phyloP scores from a whole-genome alignment of 257 asterid genomes.

The Euphrasia confusa region DNA sequence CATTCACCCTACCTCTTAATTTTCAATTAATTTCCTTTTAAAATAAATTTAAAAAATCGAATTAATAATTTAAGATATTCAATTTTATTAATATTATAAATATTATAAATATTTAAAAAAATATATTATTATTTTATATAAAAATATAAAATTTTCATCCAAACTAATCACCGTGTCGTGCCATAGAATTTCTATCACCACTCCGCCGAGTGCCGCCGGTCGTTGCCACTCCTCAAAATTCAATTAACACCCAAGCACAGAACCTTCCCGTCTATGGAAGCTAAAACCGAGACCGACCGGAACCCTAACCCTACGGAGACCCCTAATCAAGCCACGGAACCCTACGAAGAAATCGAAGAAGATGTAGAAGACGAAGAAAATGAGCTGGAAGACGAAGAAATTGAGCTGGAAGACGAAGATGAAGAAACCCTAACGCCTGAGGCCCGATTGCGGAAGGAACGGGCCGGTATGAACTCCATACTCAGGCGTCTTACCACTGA shows the following conservation, averaged over 20 bases:
- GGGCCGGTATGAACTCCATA: conserved; percentile 46
- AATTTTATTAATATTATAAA: too few species aligned
- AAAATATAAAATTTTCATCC: too few species aligned
- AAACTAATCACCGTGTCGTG: not conserved
- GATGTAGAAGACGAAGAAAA: conserved; percentile 38
- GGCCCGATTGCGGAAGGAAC: conserved; percentile 44
- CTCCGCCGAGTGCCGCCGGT: conserved; percentile 1
- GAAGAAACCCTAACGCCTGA: conserved; percentile 31
- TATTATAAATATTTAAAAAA: too few species aligned
- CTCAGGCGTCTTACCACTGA: conserved; percentile 57
- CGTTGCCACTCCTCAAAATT: not conserved
- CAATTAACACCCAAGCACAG: conserved; percentile 3
- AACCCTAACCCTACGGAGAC: conserved; percentile 12
- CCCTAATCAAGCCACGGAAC: conserved; percentile 24
- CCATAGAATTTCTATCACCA: not conserved
- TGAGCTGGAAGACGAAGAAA: conserved; percentile 41
- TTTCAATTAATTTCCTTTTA: too few species aligned
- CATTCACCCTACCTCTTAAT: too few species aligned
- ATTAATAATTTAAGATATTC: too few species aligned
- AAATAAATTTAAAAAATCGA: too few species aligned
- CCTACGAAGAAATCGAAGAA: conserved; percentile 33
- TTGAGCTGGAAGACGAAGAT: conserved; percentile 35
- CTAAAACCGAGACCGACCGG: conserved; percentile 26
- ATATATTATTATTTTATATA: too few species aligned
- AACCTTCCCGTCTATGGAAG: conserved; percentile 21